Conservation (phyloP, 2,329 filamentous ascomycete genomes). For the Ascochyta rabiei region DNA sequence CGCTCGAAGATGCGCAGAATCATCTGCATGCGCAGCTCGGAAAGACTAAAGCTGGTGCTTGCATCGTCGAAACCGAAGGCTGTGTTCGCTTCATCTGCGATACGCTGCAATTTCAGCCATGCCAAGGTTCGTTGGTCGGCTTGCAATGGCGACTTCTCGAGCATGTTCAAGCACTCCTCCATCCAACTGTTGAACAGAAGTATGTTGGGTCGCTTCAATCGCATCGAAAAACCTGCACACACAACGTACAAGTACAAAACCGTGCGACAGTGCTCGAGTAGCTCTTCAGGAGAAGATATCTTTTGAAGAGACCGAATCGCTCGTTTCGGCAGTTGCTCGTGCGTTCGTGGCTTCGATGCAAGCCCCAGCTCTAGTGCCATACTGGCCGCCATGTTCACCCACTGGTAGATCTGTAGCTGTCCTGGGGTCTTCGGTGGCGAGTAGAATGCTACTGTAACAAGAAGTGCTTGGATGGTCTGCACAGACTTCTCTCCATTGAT, state of each 20-base stretch:
- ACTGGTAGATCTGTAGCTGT: slow-evolving; percentile 44
- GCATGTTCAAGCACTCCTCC: slow-evolving; percentile 40
- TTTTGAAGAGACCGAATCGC: slow-evolving; percentile 39
- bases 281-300: slow-evolving; percentile 44
- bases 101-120: slow-evolving; percentile 43
- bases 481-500: slow-evolving; percentile 47
- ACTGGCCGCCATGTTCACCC: slow-evolving; percentile 43
- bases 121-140: slow-evolving; percentile 39
- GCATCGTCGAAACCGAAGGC: slow-evolving; percentile 48
- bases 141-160: slow-evolving; percentile 40
- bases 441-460: slow-evolving; percentile 43
- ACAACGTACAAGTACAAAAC: slow-evolving; percentile 41
- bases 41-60: slow-evolving; percentile 46
- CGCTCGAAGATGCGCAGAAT: slow-evolving; percentile 46
- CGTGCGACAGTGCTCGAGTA: slow-evolving; percentile 45
- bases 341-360: slow-evolving; percentile 45
- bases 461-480: slow-evolving; percentile 45
- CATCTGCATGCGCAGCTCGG: slow-evolving; percentile 44
- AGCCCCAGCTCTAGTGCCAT: slow-evolving; percentile 47
- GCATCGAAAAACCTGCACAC: slow-evolving; percentile 43
- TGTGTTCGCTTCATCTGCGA: slow-evolving; percentile 46
- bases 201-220: slow-evolving; percentile 43
- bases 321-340: slow-evolving; percentile 46
- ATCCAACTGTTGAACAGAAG: slow-evolving; percentile 47
- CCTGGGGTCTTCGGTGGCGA: slow-evolving; percentile 42